A percentile compares a stretch with the other conserved stretches of the same genome.
These are phyloP conservation scores for Alternaria dauci DNA, from an alignment of 2,329 filamentous ascomycete species.

Conservation along the genomic window DNA sequence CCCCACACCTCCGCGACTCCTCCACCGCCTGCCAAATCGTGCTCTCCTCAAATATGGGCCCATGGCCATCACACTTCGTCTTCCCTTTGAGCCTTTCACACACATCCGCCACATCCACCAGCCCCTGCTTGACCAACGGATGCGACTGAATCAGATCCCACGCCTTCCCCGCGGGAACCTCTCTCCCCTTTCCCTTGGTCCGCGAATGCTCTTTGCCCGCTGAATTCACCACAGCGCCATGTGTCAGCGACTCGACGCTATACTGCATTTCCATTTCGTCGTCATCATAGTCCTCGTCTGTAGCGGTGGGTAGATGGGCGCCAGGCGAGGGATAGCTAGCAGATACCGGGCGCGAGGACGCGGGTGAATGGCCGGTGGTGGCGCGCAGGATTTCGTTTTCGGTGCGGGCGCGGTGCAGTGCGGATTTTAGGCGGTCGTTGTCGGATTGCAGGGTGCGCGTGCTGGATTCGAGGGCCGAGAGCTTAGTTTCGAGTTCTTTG, in stretches of 20 bases:
- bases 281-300: conserved; percentile 29
- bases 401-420: conserved; percentile 82
- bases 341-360: conserved; percentile 52
- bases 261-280: conserved; percentile 32
- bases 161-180: conserved; percentile 60
- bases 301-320: conserved; percentile 31
- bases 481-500: conserved; percentile 88
- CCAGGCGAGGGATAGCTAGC: conserved; percentile 52
- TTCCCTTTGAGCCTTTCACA: conserved; percentile 78
- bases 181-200: conserved; percentile 31
- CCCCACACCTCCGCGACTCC: conserved; percentile 77
- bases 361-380: conserved; percentile 64
- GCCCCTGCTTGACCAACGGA: conserved; percentile 75
- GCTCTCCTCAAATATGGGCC: conserved; percentile 84
- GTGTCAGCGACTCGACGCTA: conserved; percentile 39
- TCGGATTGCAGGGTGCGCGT: conserved; percentile 77
- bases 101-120: conserved; percentile 83
- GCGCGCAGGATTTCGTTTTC: conserved; percentile 94
- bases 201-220: conserved; percentile 41
- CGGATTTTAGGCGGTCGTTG: conserved; percentile 85
- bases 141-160: conserved; percentile 92
- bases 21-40: conserved; percentile 78
- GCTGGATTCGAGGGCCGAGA: conserved; percentile 77
- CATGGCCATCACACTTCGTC: conserved; percentile 83
- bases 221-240: conserved; percentile 44